These are phyloP conservation scores for Albugo candida DNA, from an alignment of 352 stramenopile genomes.

Conservation along the genomic window DNA sequence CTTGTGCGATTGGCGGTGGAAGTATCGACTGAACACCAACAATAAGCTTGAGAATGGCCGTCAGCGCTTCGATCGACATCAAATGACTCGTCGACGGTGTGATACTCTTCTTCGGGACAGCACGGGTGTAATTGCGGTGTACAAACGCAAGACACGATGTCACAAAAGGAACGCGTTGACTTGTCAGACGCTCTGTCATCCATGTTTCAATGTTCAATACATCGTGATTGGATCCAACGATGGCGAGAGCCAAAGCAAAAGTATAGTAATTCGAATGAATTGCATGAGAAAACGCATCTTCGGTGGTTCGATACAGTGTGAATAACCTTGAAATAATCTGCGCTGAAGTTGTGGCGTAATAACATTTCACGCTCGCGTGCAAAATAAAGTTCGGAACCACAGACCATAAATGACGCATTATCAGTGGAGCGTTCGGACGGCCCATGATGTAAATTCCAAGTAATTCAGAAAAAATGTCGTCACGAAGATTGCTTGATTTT, in stretches of 20 bases:
- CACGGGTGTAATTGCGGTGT: slow-evolving; percentile 65
- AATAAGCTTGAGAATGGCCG: slow-evolving; percentile 68
- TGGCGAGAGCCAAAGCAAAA: slow-evolving; percentile 59
- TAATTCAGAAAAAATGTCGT: slow-evolving; percentile 75
- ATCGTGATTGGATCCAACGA: slow-evolving; percentile 75
- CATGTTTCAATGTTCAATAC: slow-evolving; percentile 68
- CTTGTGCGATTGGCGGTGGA: slow-evolving; percentile 42
- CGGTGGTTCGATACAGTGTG: slow-evolving; percentile 67
- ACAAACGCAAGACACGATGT: slow-evolving; percentile 71
- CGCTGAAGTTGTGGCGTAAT: slow-evolving; percentile 54
- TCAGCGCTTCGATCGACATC: slow-evolving; percentile 68
- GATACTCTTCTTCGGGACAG: slow-evolving; percentile 63
- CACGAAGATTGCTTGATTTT: slow-evolving; percentile 62
- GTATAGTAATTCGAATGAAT: slow-evolving; percentile 82
- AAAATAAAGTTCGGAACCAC: slow-evolving; percentile 72
- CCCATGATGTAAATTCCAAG: slow-evolving; percentile 77
- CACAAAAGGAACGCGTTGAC: slow-evolving; percentile 62
- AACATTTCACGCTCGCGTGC: slow-evolving; percentile 75
- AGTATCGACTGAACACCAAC: slow-evolving; percentile 48
- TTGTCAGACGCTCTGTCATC: slow-evolving; percentile 58
- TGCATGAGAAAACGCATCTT: slow-evolving; percentile 53
- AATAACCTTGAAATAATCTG: slow-evolving; percentile 71
- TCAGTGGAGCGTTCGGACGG: slow-evolving; percentile 64
- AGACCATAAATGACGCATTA: slow-evolving; percentile 76
- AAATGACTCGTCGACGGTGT: slow-evolving; percentile 61